A percentile compares a stretch with the other conserved stretches of the same genome.
These are phyloP conservation scores for Ustilago hordei DNA, from an alignment of 1,284 basidiomycete species.

Conservation along the genomic window DNA sequence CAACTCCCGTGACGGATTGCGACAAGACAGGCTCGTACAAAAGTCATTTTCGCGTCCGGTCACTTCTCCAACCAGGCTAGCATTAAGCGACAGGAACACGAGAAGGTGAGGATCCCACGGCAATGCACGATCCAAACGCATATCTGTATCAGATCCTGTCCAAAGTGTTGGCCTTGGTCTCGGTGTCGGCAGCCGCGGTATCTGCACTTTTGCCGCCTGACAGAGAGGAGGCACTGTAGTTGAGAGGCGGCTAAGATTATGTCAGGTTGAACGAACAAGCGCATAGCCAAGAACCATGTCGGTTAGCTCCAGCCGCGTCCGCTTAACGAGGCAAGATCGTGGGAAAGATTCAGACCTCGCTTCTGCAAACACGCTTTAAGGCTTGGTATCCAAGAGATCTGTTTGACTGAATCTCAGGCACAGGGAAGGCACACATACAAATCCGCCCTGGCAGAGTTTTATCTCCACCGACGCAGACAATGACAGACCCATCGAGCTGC, in stretches of 20 bases:
- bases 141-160: not conserved
- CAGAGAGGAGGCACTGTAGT: not conserved
- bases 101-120: not conserved
- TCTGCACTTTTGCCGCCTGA: not conserved
- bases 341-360: slow-evolving; percentile 6
- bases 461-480: not conserved
- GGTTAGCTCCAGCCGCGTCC: not conserved
- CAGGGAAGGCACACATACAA: not conserved
- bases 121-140: slow-evolving; percentile 7
- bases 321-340: slow-evolving; percentile 3
- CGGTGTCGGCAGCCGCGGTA: slow-evolving; percentile 2
- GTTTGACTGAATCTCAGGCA: slow-evolving; percentile 5
- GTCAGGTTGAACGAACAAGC: not conserved
- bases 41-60: not conserved
- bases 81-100: slow-evolving; percentile 4
- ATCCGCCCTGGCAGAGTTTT: slow-evolving; percentile 1
- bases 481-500: too few relatives aligned
- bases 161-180: not conserved
- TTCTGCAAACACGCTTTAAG: not conserved
- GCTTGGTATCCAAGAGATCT: not conserved
- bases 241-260: not conserved
- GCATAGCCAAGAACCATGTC: not conserved
- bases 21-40: not conserved
- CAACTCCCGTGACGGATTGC: too few relatives aligned
- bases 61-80: not conserved